Evolutionary conservation across 495 filamentous ascomycete species (phyloP), one percentile per base, ranked within the genome.

Genomic region (Aspergillus conjunctus): DNA sequence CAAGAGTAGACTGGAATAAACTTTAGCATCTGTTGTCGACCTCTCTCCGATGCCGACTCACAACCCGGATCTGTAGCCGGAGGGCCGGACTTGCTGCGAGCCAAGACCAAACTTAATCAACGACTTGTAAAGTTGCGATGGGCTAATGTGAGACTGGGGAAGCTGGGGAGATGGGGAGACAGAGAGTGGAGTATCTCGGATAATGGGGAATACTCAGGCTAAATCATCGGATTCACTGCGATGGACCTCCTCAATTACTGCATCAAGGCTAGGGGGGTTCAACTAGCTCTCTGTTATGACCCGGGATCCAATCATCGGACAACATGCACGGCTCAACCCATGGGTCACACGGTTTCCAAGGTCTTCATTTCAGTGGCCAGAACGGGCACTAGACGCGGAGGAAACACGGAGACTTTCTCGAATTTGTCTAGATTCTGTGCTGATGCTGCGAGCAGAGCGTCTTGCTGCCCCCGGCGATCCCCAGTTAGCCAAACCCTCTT

Each of bases 61-160:
- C 17, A 15, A 44, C 21, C 56, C 34, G 56, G 52, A 44, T 34
- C 49, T 48, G 18, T 18, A 17, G 43, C 34, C 18, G 32, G 30
- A 17, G 32, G 33, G 8, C 30, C 59, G 60, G 60, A 62, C 52
- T 58, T 62, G 31, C 49, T 58, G 60, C 60, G 60, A 58, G 60
- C 54, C 49, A 57, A 58, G 39, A 30, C 26, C 12, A 30, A 30
- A 41, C n/a, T 48, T 32, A 51, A 51, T 30, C 15, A 51, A 30
- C 11, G 6, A 4, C 37, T 5, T 26, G 2, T 5, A 26, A 12
- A 12, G 2, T 20, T 37, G 45, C 6, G 15, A 52, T 59, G 57
- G 57, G 34, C 39, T 53, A 49, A 54, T 60, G 20, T 18, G 1
- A n/a, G 26, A 5, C 26, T 26, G 26, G 26, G 26, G 26, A 26